Evolutionary conservation across 2,329 filamentous ascomycete species (phyloP).

Genomic region (Colletotrichum sp.): DNA sequence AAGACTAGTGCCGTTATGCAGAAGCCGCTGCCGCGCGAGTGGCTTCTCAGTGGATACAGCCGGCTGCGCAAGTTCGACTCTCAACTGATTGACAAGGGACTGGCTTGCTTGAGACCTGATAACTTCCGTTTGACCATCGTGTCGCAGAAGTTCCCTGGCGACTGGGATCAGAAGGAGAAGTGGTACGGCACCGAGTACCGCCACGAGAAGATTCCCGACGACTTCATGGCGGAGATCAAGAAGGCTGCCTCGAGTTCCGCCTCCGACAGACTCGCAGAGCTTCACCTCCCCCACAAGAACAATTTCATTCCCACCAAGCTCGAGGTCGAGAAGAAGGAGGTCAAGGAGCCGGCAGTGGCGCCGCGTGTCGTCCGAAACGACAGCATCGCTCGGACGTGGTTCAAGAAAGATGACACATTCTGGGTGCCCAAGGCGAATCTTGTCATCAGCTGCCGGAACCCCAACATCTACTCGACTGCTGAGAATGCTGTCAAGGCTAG

Average conservation of each 20-base stretch:
- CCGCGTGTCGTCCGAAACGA: constrained; percentile 90
- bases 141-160: constrained; percentile 82
- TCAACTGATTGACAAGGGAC: constrained; percentile 73
- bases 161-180: constrained; percentile 88
- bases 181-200: constrained; percentile 99
- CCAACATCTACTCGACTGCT: constrained; percentile 79
- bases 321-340: constrained; percentile 92
- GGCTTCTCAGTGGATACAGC: constrained; percentile 81
- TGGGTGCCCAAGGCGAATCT: constrained; percentile 97
- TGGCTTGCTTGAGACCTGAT: constrained; percentile 80
- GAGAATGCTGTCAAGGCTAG: constrained; percentile 79
- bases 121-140: constrained; percentile 88
- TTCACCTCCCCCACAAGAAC: constrained; percentile 91
- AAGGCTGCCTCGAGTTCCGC: constrained; percentile 64
- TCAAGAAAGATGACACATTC: constrained; percentile 97
- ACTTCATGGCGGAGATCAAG: constrained; percentile 75
- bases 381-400: constrained; percentile 83
- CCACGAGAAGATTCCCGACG: constrained; percentile 76
- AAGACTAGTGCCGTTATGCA: constrained; percentile 89
- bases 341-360: constrained; percentile 73
- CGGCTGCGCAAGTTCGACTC: constrained; percentile 83
- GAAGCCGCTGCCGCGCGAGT: constrained; percentile 83
- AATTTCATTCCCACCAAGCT: constrained; percentile 94
- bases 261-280: constrained; percentile 66
- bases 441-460: constrained; percentile 79